A percentile compares a stretch with the other conserved stretches of the same genome.
Conservation (phyloP, 768 basidiomycete species). For the Phylloporus scabripes region DNA sequence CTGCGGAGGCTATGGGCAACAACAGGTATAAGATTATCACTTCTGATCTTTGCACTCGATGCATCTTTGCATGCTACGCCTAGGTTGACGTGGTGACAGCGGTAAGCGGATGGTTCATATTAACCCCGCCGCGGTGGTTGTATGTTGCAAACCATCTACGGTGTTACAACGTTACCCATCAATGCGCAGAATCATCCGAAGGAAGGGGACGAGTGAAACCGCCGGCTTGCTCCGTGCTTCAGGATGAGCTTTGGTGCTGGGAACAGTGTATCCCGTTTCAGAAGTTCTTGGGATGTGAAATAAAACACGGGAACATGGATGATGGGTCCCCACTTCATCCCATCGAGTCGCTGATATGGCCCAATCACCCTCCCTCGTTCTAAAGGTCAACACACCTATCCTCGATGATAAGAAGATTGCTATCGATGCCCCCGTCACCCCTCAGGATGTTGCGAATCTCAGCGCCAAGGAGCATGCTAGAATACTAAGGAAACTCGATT, state of each 20-base stretch:
- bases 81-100: neutral
- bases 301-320: neutral
- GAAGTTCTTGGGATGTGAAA: neutral
- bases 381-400: constrained; percentile 1
- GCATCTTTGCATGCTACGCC: neutral
- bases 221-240: neutral
- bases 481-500: constrained; percentile 17
- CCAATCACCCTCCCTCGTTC: neutral
- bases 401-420: neutral
- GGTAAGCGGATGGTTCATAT: neutral
- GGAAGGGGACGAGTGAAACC: neutral
- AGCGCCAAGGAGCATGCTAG: constrained; percentile 1
- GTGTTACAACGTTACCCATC: neutral
- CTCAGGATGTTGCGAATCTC: neutral
- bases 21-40: neutral
- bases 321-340: neutral
- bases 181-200: neutral
- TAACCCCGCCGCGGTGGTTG: neutral
- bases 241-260: neutral
- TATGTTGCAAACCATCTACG: neutral
- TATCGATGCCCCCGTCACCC: neutral
- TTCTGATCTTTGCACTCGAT: neutral
- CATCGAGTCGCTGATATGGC: constrained; percentile 3
- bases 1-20: neutral
- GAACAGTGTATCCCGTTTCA: constrained; percentile 2